Evolutionary conservation across 176 grass and related monocot genomes (phyloP).

Genomic region (Hyparrhenia diplandra): DNA sequence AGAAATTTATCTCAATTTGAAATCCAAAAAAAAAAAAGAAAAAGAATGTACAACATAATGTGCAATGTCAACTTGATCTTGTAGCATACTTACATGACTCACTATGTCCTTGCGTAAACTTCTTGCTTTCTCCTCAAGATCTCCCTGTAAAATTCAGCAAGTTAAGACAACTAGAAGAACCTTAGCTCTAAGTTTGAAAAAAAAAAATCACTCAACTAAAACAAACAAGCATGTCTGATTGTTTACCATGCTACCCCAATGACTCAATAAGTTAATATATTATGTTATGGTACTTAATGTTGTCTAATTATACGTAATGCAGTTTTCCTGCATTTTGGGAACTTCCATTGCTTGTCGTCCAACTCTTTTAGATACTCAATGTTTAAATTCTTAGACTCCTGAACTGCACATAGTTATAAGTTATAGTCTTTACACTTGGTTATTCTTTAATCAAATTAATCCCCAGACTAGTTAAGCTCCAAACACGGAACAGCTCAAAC

Average conservation of each 20-base stretch:
- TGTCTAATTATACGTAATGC: too few relatives aligned
- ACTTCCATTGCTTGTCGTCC: too few relatives aligned
- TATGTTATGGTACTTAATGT: too few relatives aligned
- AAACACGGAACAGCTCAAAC: too few relatives aligned
- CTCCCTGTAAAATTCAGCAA: conserved; percentile 48
- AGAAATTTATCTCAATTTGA: neutral
- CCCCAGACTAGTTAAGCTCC: too few relatives aligned
- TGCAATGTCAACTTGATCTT: neutral
- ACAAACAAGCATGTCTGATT: too few relatives aligned
- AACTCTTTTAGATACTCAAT: too few relatives aligned
- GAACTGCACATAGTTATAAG: too few relatives aligned
- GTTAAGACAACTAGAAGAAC: neutral
- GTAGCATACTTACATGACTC: conserved; percentile 63
- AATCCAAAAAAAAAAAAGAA: neutral
- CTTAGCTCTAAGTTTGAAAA: neutral
- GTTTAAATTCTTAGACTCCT: neutral
- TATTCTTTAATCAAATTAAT: neutral
- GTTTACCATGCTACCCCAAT: too few relatives aligned
- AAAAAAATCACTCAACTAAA: neutral
- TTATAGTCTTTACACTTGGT: too few relatives aligned
- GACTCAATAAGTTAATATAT: too few relatives aligned
- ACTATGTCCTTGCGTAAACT: conserved; percentile 56
- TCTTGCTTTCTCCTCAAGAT: conserved; percentile 73
- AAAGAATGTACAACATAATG: neutral
- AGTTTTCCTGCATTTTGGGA: too few relatives aligned